Evolutionary conservation across 495 filamentous ascomycete genomes (phyloP), one percentile per base, ranked within the genome.

Genomic region (Xylaria bambusicola): DNA sequence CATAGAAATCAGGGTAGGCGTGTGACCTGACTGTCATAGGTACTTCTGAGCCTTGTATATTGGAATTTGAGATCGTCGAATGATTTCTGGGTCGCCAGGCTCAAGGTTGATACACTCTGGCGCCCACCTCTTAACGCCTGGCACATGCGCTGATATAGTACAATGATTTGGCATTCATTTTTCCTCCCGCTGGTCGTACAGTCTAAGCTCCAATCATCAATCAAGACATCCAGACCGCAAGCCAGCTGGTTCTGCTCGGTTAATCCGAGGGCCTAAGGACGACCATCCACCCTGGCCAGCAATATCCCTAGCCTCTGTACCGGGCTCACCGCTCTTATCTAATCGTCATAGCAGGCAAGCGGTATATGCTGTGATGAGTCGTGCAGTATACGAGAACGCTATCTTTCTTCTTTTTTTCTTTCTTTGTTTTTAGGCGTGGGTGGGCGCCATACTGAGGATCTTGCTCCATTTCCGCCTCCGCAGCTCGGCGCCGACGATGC

Each of bases 401-500:
- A n/a, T n/a, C n/a, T n/a, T n/a, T n/a, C n/a, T n/a, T n/a, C n/a
- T n/a, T n/a, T n/a, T n/a, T n/a, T n/a, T n/a, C n/a, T n/a, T n/a
- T n/a, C n/a, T n/a, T n/a, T n/a, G 41, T 44, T 41, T 61, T 80
- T 86, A 98, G 66, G 94, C 83, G 75, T 97, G 88, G 84, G 94
- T 89, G 9, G 94, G 92, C 27, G 94, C 94, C 82, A 99, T 80
- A 59, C 91, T 96, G 72, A 99, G 78, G 65, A 99, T 97, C 83
- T 97, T 98, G 50, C 91, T 94, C 93, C 95, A 98, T 72, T 93
- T 86, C 76, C 88, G 92, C 60, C 87, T 84, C 63, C 90, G 83
- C 68, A 99, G 72, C 75, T 99, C 94, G 44, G 86, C 80, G 17
- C 92, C 93, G 29, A 96, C 91, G 44, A 96, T 84, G 58, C 91